phyloP scores from a whole-genome alignment of 73 alveolate genomes.

The Symbiodinium natans region DNA sequence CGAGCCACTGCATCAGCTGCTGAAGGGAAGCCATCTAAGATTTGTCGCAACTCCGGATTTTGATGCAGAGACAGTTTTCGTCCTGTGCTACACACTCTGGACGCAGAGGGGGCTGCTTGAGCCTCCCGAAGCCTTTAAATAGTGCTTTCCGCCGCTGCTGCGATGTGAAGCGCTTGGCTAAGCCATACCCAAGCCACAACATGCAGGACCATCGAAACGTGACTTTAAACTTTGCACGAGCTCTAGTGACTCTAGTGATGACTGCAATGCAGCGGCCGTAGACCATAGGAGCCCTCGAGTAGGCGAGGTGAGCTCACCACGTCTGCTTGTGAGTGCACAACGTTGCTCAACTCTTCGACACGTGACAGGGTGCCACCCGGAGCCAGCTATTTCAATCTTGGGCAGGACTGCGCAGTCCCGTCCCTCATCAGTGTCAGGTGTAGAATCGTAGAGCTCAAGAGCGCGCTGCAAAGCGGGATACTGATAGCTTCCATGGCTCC shows the following conservation, averaged over 20 bases:
- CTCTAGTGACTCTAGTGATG: no score
- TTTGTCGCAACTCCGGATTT: not conserved
- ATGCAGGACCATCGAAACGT: no score
- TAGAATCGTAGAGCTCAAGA: no score
- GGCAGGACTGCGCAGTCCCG: no score
- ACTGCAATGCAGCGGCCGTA: not conserved
- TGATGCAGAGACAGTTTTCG: not conserved
- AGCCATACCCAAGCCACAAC: not conserved
- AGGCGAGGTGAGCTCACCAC: not conserved
- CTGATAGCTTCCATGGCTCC: no score
- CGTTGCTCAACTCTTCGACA: slow-evolving; percentile 12
- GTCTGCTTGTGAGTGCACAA: slow-evolving; percentile 14
- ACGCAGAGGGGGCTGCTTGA: slow-evolving; percentile 10
- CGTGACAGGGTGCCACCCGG: slow-evolving; percentile 3
- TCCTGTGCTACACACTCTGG: not conserved
- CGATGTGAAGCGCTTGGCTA: not conserved
- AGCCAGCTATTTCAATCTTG: no score
- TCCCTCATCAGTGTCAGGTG: no score
- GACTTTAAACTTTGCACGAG: no score
- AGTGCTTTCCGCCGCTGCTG: not conserved
- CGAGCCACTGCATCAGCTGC: not conserved
- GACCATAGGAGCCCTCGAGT: slow-evolving; percentile 12
- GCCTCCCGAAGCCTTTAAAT: not conserved
- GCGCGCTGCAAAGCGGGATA: no score
- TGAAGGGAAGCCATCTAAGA: no score